Conservation (phyloP, 176 grass and related monocot genomes). For the Rhynchospora pubera region DNA sequence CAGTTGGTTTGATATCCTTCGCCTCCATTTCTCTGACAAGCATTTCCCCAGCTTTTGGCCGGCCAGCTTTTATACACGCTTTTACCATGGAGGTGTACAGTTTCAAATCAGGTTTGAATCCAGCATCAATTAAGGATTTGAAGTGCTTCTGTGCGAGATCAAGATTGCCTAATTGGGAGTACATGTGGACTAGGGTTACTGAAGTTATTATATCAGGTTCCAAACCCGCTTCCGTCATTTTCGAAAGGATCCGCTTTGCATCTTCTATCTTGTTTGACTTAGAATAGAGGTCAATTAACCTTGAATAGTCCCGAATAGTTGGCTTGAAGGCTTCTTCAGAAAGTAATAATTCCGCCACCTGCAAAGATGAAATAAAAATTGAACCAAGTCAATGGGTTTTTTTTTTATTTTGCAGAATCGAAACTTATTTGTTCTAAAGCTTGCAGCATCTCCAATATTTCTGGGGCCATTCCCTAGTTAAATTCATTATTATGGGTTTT, state of each 20-base stretch:
- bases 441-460: neutral
- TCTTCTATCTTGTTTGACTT: slow-evolving; percentile 45
- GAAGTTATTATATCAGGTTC: slow-evolving; percentile 49
- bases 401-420: neutral
- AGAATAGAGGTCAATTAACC: slow-evolving; percentile 62
- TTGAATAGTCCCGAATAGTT: slow-evolving; percentile 69
- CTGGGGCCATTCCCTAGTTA: neutral
- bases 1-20: slow-evolving; percentile 26
- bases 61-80: slow-evolving; percentile 43
- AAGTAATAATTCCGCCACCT: slow-evolving; percentile 67
- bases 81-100: slow-evolving; percentile 57
- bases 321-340: slow-evolving; percentile 59
- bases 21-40: slow-evolving; percentile 32
- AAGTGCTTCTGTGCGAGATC: slow-evolving; percentile 54
- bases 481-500: neutral
- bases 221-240: slow-evolving; percentile 64
- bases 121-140: slow-evolving; percentile 32
- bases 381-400: neutral
- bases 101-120: slow-evolving; percentile 52
- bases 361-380: slow-evolving; percentile 21
- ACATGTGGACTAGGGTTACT: slow-evolving; percentile 76
- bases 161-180: slow-evolving; percentile 58
- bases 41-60: slow-evolving; percentile 33
- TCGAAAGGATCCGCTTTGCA: slow-evolving; percentile 60
- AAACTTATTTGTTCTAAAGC: neutral